Base-by-base conservation (phyloP, 2,329 filamentous ascomycete species). In the Colletotrichum kahawae region DNA sequence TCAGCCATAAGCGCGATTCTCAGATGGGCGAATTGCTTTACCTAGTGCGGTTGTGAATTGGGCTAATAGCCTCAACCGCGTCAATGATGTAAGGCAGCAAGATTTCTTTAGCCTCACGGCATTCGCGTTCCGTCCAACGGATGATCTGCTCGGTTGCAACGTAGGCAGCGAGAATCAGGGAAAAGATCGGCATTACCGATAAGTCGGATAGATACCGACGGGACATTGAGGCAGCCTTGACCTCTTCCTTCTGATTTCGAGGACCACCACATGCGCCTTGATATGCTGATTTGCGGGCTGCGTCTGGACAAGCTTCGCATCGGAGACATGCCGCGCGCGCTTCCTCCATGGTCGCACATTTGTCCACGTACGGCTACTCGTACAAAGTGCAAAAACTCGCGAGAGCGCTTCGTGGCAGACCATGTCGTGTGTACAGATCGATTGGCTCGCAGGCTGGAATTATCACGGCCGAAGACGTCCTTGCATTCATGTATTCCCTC, bases 1-100 rank as follows among this genome's bases (percentile, higher is more conserved):
- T 63, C 33, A 73, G 70, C 66, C 66, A 43, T 73, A 38, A 73
- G 66, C 70, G 21, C 43, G 31, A 73, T n/a, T n/a, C 43, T 14
- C 2, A 21, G n/a, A 36, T 16, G 34, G 33, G 16, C 12, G n/a
- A n/a, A 12, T 4, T 14, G 56, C 2, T 34, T 51, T 51, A 21
- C 43, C n/a, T 36, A 34, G 57, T 33, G 18, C 33, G 31, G 33
- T 33, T 33, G 4, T 31, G 12, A 36, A 62, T 24, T n/a, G 31
- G 57, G 57, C 57, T 34, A 60, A 12, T 29, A 60, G 4, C n/a
- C 57, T 60, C 18, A 27, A n/a, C n/a, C 29, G 16, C 31, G 18
- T 33, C 8, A 51, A 54, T 51, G 38, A 33, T 51, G 27, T 51
- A 34, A 48, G 63, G 63, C 38, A 48, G 21, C 57, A 8, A 31